Conservation (phyloP, 805 yeast genomes). For the Teunomyces cretensis region DNA sequence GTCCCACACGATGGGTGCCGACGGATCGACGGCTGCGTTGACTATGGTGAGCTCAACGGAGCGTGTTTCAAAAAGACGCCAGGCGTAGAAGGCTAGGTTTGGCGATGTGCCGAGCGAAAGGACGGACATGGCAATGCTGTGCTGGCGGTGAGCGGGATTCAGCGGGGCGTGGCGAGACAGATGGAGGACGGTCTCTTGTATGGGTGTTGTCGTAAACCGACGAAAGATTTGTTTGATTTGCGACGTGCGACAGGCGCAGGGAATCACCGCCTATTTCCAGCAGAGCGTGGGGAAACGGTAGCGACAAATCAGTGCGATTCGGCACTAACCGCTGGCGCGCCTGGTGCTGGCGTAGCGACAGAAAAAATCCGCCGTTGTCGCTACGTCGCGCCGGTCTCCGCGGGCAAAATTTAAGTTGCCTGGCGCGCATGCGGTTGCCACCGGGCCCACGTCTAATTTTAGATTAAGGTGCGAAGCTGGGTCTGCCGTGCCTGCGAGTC, state of each 20-base stretch:
- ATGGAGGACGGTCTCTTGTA: neutral
- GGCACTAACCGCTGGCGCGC: too few species aligned
- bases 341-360: too few species aligned
- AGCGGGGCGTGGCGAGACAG: neutral
- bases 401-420: too few species aligned
- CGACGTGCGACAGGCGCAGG: neutral
- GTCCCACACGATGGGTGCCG: conserved; percentile 16
- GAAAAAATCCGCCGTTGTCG: too few species aligned
- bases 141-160: neutral
- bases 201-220: neutral
- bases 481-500: too few species aligned
- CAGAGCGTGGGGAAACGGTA: too few species aligned
- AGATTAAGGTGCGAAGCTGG: too few species aligned
- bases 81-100: conserved; percentile 56
- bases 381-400: too few species aligned
- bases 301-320: too few species aligned
- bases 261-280: neutral
- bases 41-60: conserved; percentile 39
- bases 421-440: too few species aligned
- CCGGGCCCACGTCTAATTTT: too few species aligned
- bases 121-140: neutral
- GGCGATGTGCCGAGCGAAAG: conserved; percentile 49
- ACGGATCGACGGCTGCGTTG: conserved; percentile 21
- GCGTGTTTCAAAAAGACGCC: conserved; percentile 52
- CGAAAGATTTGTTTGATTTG: neutral